Evolutionary conservation across 352 stramenopile genomes (phyloP), one percentile per base, ranked within the genome.

Genomic region (Pythium sp.): DNA sequence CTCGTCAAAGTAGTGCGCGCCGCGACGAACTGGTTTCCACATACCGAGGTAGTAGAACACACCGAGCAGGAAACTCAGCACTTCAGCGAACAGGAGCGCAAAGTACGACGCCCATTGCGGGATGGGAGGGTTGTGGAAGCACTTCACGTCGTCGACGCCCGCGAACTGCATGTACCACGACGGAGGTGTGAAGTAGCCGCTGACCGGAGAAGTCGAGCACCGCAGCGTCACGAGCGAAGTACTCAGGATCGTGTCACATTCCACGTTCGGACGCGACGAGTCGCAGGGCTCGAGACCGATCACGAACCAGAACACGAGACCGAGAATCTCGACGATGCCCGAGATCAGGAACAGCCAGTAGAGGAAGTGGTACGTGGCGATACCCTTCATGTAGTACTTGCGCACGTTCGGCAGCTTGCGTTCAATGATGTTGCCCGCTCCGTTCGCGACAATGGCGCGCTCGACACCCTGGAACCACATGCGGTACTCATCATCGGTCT

Each of bases 311-410:
- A 95, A 92, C n/a, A 94, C 32, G 3, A 94, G 61, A 0, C 80
- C 87, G 49, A 87, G 80, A 28, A 95, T 72, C 75, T 95, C 87
- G 20, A 90, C 62, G 15, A 94, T 46, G 46, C 83, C 80, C 9
- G 85, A 67, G 46, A 95, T 59, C 26, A 95, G 70, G 71, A 94
- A 94, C 28, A 93, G 68, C 64, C 91, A 82, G 77, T 94, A 95
- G 28, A 92, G 72, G 5, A 87, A 61, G 61, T 84, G 87, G 73
- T 95, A 95, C 53, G 77, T 86, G 12, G 74, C 74, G 67, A 86
- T 89, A 65, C 87, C 87, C 77, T 95, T 95, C 86, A 95, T 94
- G 65, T 91, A 81, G 78, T 95, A 95, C 82, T 92, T 93, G 53
- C 88, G 86, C 26, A 95, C 88, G 72, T 95, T 95, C 30, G 88